These are phyloP conservation scores for Hypoxylon crocopeplum DNA, from an alignment of 495 filamentous ascomycete genomes.

Conservation along the genomic window DNA sequence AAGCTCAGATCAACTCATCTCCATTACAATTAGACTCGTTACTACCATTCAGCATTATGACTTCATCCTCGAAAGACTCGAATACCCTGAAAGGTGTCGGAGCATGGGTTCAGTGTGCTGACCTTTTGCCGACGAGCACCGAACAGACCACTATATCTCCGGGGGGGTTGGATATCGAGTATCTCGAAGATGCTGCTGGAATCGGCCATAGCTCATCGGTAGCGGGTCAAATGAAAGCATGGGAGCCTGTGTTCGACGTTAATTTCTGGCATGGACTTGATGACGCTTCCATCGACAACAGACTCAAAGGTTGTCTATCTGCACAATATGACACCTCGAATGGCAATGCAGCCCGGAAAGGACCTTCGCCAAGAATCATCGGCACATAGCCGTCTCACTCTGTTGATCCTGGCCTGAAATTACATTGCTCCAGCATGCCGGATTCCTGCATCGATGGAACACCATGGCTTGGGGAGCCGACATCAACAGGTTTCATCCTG, in stretches of 20 bases:
- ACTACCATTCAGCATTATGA: slow-evolving; percentile 1
- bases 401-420: no score
- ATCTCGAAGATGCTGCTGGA: not conserved
- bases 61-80: slow-evolving; percentile 2
- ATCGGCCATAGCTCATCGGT: not conserved
- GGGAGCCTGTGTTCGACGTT: slow-evolving; percentile 17
- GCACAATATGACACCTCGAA: not conserved
- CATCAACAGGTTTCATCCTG: no score
- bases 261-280: slow-evolving; percentile 18
- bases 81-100: slow-evolving; percentile 15
- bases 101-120: slow-evolving; percentile 12
- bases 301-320: not conserved
- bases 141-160: not conserved
- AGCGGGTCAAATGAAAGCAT: slow-evolving; percentile 5
- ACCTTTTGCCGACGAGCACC: not conserved
- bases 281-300: not conserved
- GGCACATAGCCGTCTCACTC: no score
- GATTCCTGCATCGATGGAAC: no score
- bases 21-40: not conserved
- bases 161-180: not conserved
- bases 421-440: no score
- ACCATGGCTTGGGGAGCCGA: no score
- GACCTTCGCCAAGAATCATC: not conserved
- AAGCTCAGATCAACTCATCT: not conserved
- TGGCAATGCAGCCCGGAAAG: not conserved